Evolutionary conservation across 805 yeast genomes (phyloP).

Genomic region (Blastobotrys americana): DNA sequence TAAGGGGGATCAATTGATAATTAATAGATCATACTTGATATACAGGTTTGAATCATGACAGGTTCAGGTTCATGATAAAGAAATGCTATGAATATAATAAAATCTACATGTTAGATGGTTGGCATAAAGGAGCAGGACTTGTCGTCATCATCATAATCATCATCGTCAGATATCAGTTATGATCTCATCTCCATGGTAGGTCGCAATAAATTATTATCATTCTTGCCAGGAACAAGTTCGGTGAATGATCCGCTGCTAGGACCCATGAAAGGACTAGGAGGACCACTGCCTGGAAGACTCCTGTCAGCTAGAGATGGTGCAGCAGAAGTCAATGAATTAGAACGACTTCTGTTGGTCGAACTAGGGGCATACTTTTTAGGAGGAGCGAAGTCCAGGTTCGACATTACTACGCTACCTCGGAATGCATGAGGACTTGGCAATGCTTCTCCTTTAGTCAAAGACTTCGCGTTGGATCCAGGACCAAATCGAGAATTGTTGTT

Average conservation of each 20-base stretch:
- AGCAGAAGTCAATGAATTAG: slow-evolving; percentile 11
- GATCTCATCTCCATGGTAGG: slow-evolving; percentile 26
- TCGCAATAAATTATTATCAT: slow-evolving; percentile 16
- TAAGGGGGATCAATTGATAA: too few species aligned
- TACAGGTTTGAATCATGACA: too few species aligned
- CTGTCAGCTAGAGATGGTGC: neutral
- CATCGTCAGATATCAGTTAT: too few species aligned
- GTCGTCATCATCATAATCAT: too few species aligned
- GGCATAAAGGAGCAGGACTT: too few species aligned
- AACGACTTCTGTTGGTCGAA: slow-evolving; percentile 5
- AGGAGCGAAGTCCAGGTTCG: slow-evolving; percentile 22
- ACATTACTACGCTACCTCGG: slow-evolving; percentile 17
- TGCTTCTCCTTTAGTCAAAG: slow-evolving; percentile 10
- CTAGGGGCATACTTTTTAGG: slow-evolving; percentile 17
- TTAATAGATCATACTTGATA: too few species aligned
- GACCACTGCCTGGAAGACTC: slow-evolving; percentile 1
- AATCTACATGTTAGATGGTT: too few species aligned
- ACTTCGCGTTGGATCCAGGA: neutral
- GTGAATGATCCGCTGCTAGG: slow-evolving; percentile 7
- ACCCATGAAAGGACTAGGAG: slow-evolving; percentile 8
- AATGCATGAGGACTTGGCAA: slow-evolving; percentile 23
- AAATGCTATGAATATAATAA: too few species aligned
- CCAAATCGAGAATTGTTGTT: slow-evolving; percentile 4
- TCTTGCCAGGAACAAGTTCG: slow-evolving; percentile 19
- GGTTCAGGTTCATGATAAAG: too few species aligned